phyloP scores from a whole-genome alignment of 2,329 filamentous ascomycete species.

The Seiridium cupressi region DNA sequence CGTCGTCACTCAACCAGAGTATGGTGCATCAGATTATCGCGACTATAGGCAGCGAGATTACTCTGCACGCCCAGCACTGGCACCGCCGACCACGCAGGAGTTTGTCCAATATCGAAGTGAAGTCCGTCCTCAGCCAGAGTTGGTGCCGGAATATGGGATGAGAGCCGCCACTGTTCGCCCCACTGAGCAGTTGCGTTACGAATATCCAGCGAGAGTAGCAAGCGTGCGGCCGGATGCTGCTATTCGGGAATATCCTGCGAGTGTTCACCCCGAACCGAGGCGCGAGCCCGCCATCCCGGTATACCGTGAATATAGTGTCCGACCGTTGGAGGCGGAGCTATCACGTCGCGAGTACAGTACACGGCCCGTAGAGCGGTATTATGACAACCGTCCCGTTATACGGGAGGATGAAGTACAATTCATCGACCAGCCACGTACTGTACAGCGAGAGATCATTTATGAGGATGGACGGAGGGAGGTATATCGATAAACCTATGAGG shows the following conservation, averaged over 20 bases:
- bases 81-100: slow-evolving; percentile 38
- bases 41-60: slow-evolving; percentile 58
- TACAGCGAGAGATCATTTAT: slow-evolving; percentile 44
- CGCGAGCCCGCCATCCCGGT: slow-evolving; percentile 25
- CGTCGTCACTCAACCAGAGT: slow-evolving; percentile 63
- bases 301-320: slow-evolving; percentile 30
- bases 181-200: slow-evolving; percentile 40
- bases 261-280: slow-evolving; percentile 35
- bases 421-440: slow-evolving; percentile 40
- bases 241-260: slow-evolving; percentile 47
- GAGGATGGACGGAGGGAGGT: slow-evolving; percentile 32
- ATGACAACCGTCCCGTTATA: slow-evolving; percentile 31
- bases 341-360: slow-evolving; percentile 38
- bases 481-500: slow-evolving; percentile 19
- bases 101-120: slow-evolving; percentile 46
- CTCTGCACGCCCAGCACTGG: slow-evolving; percentile 45
- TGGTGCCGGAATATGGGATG: slow-evolving; percentile 51
- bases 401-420: slow-evolving; percentile 40
- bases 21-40: slow-evolving; percentile 48
- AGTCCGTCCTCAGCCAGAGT: slow-evolving; percentile 40
- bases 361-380: slow-evolving; percentile 42
- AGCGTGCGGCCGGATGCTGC: slow-evolving; percentile 40
- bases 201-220: slow-evolving; percentile 41
- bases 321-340: slow-evolving; percentile 29
- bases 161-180: slow-evolving; percentile 60